These are phyloP conservation scores for Dryas integrifolia DNA, from an alignment of 331 rosid genomes.

Conservation along the genomic window DNA sequence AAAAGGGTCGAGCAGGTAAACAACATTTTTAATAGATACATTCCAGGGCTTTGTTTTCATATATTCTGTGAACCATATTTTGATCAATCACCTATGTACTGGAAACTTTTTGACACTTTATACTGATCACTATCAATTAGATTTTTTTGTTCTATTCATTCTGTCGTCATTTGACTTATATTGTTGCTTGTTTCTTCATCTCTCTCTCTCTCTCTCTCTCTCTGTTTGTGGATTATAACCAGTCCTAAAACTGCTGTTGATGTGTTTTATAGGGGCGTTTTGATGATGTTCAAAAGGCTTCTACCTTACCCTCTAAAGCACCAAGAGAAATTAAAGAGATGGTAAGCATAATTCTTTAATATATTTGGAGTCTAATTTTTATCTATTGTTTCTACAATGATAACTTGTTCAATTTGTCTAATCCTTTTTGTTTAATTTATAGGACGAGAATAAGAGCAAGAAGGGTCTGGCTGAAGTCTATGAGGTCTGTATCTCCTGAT, in stretches of 20 bases:
- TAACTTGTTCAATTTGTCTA: slow-evolving; percentile 26
- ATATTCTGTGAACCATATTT: not conserved
- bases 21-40: not conserved
- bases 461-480: slow-evolving; percentile 79
- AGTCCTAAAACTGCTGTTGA: not conserved
- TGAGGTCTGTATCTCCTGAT: slow-evolving; percentile 60
- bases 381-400: slow-evolving; percentile 7
- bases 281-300: slow-evolving; percentile 70
- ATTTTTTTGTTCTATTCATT: not conserved
- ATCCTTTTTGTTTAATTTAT: slow-evolving; percentile 18
- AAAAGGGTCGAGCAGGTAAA: slow-evolving; percentile 75
- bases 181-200: slow-evolving; percentile 4
- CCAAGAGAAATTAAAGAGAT: slow-evolving; percentile 69
- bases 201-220: not conserved
- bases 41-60: not conserved
- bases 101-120: not conserved
- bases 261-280: slow-evolving; percentile 55
- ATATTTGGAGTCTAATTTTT: slow-evolving; percentile 20
- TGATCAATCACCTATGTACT: not conserved
- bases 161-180: not conserved
- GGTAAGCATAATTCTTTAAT: slow-evolving; percentile 43
- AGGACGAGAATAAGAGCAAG: slow-evolving; percentile 93
- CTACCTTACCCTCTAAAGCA: slow-evolving; percentile 56
- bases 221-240: not conserved
- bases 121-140: not conserved